Base-by-base conservation (phyloP, 257 asterid species). In the Nicotiana otophora region DNA sequence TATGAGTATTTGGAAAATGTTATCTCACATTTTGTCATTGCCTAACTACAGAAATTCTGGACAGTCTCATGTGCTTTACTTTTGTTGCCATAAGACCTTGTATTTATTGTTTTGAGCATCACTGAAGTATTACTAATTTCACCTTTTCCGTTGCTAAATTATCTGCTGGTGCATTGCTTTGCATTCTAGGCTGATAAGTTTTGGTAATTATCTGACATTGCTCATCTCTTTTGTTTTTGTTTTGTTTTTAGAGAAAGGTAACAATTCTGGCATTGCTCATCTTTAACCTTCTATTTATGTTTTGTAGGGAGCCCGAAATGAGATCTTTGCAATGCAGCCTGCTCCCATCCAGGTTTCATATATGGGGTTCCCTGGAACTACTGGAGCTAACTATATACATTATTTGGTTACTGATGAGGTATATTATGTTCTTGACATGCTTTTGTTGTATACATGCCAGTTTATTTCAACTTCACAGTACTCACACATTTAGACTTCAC, bases 331-430 rank as follows among this genome's bases (percentile, higher is more conserved):
- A 77, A 94, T 96, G 99, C 97, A 91, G 86, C 98, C 99, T 75
- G 98, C 99, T 83, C 99, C 99, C 26, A 92, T 96, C 90, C 99
- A 96, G 92, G 98, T 96, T 84, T 96, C 99, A 20, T 96, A 96
- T 74, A 96, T 96, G 99, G 99, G 99, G 82, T 96, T 96, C 86
- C 99, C 99, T 34, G 99, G 99, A 83, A 96, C 99, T 66, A 96
- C 99, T 0, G 99, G 99, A 87, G 99, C 99, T 7, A 80, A 83
- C 85, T 96, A 96, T 86, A 94, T 96, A 84, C 93, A 96, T 67
- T 96, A 96, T 88, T 89, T 96, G 91, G 98, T 96, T 57, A 89
- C 99, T 3, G 99, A 96, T 85, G 99, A 94, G 98, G 99, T 94
- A 82, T 58, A 30, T 2, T 15, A 51, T 51, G 42, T 46, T 74